phyloP scores from a whole-genome alignment of 768 basidiomycete genomes.

The Naganishia vaughanmartiniae region DNA sequence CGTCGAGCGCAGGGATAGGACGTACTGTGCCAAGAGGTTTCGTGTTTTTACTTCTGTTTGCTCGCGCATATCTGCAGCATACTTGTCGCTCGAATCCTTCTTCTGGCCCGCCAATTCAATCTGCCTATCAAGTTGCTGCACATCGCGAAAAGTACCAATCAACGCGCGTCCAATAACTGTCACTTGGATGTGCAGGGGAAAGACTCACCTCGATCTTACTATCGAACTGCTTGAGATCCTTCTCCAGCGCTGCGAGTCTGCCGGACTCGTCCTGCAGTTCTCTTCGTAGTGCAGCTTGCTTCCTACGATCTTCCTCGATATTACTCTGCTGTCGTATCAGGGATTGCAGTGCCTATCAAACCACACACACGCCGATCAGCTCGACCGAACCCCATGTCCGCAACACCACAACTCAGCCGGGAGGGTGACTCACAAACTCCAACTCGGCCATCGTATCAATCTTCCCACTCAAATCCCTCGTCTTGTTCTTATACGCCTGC shows the following conservation, averaged over 20 bases:
- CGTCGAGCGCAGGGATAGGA: neutral
- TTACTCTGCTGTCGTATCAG: slow-evolving; percentile 18
- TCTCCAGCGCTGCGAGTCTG: slow-evolving; percentile 5
- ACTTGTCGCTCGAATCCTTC: slow-evolving; percentile 18
- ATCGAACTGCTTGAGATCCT: slow-evolving; percentile 20
- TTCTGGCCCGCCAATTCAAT: slow-evolving; percentile 13
- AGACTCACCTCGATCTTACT: slow-evolving; percentile 23
- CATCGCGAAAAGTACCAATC: neutral
- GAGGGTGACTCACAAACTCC: slow-evolving; percentile 4
- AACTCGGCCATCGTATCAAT: slow-evolving; percentile 20
- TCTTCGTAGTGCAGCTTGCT: slow-evolving; percentile 3
- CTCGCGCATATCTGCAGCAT: slow-evolving; percentile 13
- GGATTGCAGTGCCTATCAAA: slow-evolving; percentile 7
- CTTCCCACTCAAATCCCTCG: slow-evolving; percentile 9
- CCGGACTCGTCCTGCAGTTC: slow-evolving; percentile 19
- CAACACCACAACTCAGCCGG: neutral
- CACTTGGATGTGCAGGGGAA: neutral
- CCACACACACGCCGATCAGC: neutral
- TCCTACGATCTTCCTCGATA: slow-evolving; percentile 21
- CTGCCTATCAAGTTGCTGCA: slow-evolving; percentile 21
- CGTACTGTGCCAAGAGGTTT: slow-evolving; percentile 12
- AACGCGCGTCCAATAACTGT: neutral
- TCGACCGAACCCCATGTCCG: neutral
- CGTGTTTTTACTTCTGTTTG: slow-evolving; percentile 20
- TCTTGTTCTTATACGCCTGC: slow-evolving; percentile 17